Evolutionary conservation across 1,139 yeast species (phyloP).

Genomic region (Diutina catenulata): DNA sequence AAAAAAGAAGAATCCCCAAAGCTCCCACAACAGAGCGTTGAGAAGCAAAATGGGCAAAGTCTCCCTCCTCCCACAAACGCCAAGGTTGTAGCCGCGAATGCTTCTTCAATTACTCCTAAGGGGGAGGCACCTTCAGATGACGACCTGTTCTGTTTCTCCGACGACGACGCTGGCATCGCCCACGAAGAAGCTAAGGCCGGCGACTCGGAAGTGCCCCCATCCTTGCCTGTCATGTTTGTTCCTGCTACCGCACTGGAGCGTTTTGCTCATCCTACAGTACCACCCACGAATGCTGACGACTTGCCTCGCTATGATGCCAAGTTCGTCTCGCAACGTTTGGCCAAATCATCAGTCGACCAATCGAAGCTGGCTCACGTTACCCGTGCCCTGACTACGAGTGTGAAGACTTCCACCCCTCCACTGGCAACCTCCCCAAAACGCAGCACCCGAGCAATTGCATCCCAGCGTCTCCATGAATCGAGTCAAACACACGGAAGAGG

Average conservation of each 20-base stretch:
- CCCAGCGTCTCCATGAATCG: not conserved
- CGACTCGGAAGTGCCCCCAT: not conserved
- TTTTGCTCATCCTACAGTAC: too few species aligned
- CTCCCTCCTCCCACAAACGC: not conserved
- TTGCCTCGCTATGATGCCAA: not conserved
- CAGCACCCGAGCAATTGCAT: not conserved
- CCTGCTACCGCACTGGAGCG: constrained; percentile 3
- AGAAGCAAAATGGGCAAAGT: not conserved
- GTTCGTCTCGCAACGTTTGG: constrained; percentile 4
- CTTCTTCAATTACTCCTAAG: not conserved
- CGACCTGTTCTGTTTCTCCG: constrained; percentile 4
- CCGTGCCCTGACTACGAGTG: not conserved
- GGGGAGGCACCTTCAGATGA: constrained; percentile 1
- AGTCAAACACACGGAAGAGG: not conserved
- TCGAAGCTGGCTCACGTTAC: not conserved
- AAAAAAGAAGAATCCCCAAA: not conserved
- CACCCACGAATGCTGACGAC: not conserved
- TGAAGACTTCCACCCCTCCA: not conserved
- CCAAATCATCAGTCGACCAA: not conserved
- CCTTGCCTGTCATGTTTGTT: not conserved
- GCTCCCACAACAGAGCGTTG: not conserved
- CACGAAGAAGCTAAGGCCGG: not conserved
- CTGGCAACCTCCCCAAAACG: not conserved
- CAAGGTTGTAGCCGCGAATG: not conserved
- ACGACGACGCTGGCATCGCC: not conserved